Evolutionary conservation across 305 asterid genomes (phyloP).

Genomic region (Fraxinus angustifolia): DNA sequence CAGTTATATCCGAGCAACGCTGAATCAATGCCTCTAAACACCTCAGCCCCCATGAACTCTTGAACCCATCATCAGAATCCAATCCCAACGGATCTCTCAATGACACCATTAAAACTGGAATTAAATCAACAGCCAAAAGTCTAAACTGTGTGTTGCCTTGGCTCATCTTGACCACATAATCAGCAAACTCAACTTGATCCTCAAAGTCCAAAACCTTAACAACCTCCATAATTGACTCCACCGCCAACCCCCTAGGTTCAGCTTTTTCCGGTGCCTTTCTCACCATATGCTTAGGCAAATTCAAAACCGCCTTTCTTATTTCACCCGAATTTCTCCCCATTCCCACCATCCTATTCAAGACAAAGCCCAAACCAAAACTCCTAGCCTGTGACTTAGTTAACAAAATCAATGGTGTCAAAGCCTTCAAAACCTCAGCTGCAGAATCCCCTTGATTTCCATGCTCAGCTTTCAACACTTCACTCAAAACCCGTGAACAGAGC

Average conservation of each 20-base stretch:
- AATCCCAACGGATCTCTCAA: constrained; percentile 47
- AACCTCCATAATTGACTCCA: constrained; percentile 68
- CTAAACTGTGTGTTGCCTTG: constrained; percentile 75
- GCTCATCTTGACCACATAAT: constrained; percentile 70
- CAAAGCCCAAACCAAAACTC: constrained; percentile 60
- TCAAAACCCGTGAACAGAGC: constrained; percentile 49
- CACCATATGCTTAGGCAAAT: constrained; percentile 73
- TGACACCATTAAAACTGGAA: constrained; percentile 48
- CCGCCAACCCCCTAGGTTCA: constrained; percentile 75
- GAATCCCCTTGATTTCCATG: constrained; percentile 69
- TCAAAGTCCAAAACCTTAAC: constrained; percentile 61
- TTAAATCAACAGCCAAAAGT: constrained; percentile 78
- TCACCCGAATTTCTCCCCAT: constrained; percentile 42
- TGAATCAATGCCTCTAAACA: constrained; percentile 64
- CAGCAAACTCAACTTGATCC: constrained; percentile 55
- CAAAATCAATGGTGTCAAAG: constrained; percentile 56
- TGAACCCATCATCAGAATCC: constrained; percentile 39
- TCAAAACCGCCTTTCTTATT: constrained; percentile 55
- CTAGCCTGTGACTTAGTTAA: constrained; percentile 52
- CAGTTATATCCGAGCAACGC: constrained; percentile 74
- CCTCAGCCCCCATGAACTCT: constrained; percentile 53
- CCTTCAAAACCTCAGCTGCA: constrained; percentile 73
- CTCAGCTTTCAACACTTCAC: constrained; percentile 58
- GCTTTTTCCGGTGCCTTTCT: constrained; percentile 82
- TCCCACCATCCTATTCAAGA: constrained; percentile 53